These are phyloP conservation scores for Chlorella sp. DNA, from an alignment of 139 green algal genomes.

Conservation along the genomic window DNA sequence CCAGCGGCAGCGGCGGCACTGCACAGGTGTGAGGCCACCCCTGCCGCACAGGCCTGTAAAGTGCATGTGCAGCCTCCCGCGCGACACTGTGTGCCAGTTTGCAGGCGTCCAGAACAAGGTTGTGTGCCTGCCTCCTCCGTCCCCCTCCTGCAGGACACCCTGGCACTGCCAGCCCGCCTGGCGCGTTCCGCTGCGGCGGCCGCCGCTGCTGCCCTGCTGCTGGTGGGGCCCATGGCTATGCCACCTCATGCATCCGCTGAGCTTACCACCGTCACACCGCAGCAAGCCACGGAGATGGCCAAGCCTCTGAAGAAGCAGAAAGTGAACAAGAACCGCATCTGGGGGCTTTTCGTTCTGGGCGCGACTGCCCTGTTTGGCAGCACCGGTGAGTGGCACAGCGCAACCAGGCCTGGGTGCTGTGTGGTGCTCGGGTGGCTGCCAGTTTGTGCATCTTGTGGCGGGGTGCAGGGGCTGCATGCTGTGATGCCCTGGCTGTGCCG, in stretches of 20 bases:
- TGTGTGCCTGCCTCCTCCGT: background rate
- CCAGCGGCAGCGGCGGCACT: background rate
- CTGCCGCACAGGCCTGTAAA: background rate
- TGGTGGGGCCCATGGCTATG: background rate
- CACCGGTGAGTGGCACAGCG: constrained; percentile 30
- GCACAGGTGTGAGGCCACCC: background rate
- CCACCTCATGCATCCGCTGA: constrained; percentile 22
- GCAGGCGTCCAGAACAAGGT: no score
- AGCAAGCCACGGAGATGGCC: constrained; percentile 55
- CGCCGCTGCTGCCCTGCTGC: constrained; percentile 9
- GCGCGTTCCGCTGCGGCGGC: background rate
- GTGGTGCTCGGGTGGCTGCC: background rate
- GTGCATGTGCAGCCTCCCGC: no score
- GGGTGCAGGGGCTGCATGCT: background rate
- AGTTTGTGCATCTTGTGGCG: background rate
- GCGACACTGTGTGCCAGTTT: no score
- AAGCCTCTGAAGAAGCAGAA: constrained; percentile 70
- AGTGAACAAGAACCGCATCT: constrained; percentile 77
- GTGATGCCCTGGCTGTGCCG: background rate
- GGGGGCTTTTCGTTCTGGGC: constrained; percentile 71
- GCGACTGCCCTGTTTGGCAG: constrained; percentile 70
- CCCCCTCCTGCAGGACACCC: background rate
- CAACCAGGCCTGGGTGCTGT: background rate
- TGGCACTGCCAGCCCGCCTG: background rate
- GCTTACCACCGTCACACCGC: constrained; percentile 64